A percentile compares a stretch with the other conserved stretches of the same genome.
phyloP scores from a whole-genome alignment of 345 rosid genomes.

The Arabidopsis suecica region DNA sequence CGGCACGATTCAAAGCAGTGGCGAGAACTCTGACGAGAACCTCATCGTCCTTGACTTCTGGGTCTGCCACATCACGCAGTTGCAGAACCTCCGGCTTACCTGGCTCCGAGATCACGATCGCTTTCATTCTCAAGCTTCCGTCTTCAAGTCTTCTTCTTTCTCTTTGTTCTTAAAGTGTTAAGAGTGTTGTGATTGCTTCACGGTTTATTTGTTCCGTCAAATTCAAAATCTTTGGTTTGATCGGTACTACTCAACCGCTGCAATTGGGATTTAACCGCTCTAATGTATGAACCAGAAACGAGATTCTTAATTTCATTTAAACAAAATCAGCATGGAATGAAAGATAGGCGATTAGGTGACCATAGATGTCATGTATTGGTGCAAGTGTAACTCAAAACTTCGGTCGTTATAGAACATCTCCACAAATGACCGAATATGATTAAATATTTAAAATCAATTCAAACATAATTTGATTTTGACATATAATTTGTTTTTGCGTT shows the following conservation, averaged over 20 bases:
- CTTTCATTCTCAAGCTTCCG: constrained; percentile 62
- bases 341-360: too few relatives aligned
- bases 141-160: constrained; percentile 10
- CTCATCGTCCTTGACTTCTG: constrained; percentile 67
- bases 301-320: too few relatives aligned
- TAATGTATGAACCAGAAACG: too few relatives aligned
- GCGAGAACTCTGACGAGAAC: constrained; percentile 76
- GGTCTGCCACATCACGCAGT: constrained; percentile 73
- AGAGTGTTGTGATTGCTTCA: neutral
- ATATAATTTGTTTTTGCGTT: too few relatives aligned
- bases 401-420: too few relatives aligned
- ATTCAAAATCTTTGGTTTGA: neutral
- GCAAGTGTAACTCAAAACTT: too few relatives aligned
- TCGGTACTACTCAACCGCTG: neutral
- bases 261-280: neutral
- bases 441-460: too few relatives aligned
- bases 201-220: neutral
- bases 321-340: too few relatives aligned
- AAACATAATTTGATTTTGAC: too few relatives aligned
- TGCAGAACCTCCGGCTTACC: constrained; percentile 86
- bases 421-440: too few relatives aligned
- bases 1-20: constrained; percentile 81
- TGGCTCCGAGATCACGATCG: constrained; percentile 69
- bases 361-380: too few relatives aligned
- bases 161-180: neutral